phyloP scores from a whole-genome alignment of 805 yeast genomes.

The Saturnispora dispora region DNA sequence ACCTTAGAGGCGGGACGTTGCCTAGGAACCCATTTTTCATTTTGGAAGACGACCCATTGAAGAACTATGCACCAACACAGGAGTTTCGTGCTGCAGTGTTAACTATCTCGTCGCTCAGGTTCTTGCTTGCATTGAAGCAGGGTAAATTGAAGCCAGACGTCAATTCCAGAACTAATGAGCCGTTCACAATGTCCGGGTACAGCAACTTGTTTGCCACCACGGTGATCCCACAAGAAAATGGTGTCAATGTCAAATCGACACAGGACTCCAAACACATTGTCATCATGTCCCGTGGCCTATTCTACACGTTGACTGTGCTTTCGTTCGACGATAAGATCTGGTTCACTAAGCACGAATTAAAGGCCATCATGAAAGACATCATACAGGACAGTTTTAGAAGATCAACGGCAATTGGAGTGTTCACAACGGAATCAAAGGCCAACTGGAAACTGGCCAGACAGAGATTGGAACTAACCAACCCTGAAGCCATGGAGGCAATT shows the following conservation, averaged over 20 bases:
- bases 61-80: slow-evolving; percentile 51
- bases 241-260: slow-evolving; percentile 31
- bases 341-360: slow-evolving; percentile 46
- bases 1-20: slow-evolving; percentile 52
- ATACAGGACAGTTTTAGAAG: slow-evolving; percentile 35
- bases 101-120: slow-evolving; percentile 57
- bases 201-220: slow-evolving; percentile 61
- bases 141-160: slow-evolving; percentile 48
- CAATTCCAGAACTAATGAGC: slow-evolving; percentile 40
- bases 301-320: slow-evolving; percentile 40
- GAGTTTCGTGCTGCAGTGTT: slow-evolving; percentile 59
- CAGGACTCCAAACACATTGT: slow-evolving; percentile 41
- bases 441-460: slow-evolving; percentile 40
- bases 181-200: slow-evolving; percentile 63
- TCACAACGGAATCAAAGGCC: slow-evolving; percentile 44
- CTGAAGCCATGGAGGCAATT: slow-evolving; percentile 29
- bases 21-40: slow-evolving; percentile 75
- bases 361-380: slow-evolving; percentile 34
- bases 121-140: slow-evolving; percentile 48
- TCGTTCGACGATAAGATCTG: slow-evolving; percentile 36
- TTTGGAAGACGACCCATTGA: slow-evolving; percentile 64
- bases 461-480: slow-evolving; percentile 33
- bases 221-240: slow-evolving; percentile 38
- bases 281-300: slow-evolving; percentile 41
- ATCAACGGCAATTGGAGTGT: slow-evolving; percentile 37